Conservation (phyloP, 1,284 basidiomycete genomes). For the Cystobasidium pallidum region DNA sequence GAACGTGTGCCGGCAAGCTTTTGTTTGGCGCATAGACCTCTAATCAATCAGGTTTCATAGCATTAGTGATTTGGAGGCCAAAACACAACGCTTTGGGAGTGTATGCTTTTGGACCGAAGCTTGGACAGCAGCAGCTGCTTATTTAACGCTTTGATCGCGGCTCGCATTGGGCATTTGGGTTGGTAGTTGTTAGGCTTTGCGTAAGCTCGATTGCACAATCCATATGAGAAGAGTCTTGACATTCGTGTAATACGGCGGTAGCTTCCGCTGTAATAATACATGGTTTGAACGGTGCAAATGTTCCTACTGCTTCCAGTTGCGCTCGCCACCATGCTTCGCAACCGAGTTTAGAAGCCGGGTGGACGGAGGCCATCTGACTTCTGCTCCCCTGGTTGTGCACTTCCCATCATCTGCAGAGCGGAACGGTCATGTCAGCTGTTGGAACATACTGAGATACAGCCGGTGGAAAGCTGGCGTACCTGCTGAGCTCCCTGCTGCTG, state of each 20-base stretch:
- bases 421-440: neutral
- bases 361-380: slow-evolving; percentile 27
- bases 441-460: neutral
- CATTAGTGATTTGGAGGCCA: neutral
- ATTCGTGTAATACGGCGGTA: neutral
- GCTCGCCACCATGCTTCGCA: neutral
- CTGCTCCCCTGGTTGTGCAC: slow-evolving; percentile 14
- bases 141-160: too few species aligned
- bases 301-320: neutral
- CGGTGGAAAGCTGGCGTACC: slow-evolving; percentile 62
- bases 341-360: slow-evolving; percentile 30
- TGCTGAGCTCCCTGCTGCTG: slow-evolving; percentile 90
- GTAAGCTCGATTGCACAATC: too few species aligned
- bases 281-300: neutral
- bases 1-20: neutral
- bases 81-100: too few species aligned
- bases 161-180: too few species aligned
- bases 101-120: too few species aligned
- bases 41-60: neutral
- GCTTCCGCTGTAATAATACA: neutral
- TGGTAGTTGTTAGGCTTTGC: too few species aligned
- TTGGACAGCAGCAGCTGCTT: too few species aligned
- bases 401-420: slow-evolving; percentile 36
- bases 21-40: slow-evolving; percentile 10
- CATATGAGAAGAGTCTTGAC: neutral